Conservation (phyloP, 495 filamentous ascomycete species). For the Collariella sp. region DNA sequence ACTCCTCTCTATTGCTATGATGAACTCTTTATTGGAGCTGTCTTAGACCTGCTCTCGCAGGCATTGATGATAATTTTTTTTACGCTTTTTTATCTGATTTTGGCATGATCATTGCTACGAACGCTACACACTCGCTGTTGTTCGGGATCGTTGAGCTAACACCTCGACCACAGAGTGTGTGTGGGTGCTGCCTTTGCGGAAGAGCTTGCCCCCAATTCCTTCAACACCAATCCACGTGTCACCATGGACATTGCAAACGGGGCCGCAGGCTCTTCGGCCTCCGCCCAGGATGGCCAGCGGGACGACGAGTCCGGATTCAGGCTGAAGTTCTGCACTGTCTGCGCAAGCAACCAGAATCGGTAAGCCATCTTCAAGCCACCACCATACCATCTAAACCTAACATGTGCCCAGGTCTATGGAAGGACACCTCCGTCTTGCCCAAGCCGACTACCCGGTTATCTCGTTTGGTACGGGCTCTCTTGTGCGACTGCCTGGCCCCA, state of each 20-base stretch:
- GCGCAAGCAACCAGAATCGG: conserved; percentile 94
- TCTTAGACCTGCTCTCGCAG: conserved; percentile 50
- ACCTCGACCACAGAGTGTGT: neutral
- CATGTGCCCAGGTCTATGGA: conserved; percentile 73
- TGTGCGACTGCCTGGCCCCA: conserved; percentile 87
- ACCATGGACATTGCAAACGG: conserved; percentile 32
- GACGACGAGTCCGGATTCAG: conserved; percentile 52
- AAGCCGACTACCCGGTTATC: conserved; percentile 84
- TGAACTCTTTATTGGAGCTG: conserved; percentile 90
- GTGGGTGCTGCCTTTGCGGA: neutral
- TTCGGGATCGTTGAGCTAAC: neutral
- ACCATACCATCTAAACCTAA: neutral
- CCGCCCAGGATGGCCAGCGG: conserved; percentile 33
- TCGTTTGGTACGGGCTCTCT: conserved; percentile 96
- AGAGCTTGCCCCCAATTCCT: neutral
- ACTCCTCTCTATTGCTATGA: conserved; percentile 24
- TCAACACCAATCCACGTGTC: neutral
- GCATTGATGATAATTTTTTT: conserved; percentile 44
- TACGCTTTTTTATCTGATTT: conserved; percentile 47
- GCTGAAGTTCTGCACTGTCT: conserved; percentile 96
- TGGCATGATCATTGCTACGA: neutral
- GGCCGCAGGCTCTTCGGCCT: conserved; percentile 17
- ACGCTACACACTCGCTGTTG: neutral
- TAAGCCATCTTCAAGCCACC: conserved; percentile 28
- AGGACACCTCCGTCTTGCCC: conserved; percentile 81